A percentile compares a stretch with the other conserved stretches of the same genome.
These are phyloP conservation scores for Exophiala lecanii-corni DNA, from an alignment of 2,329 filamentous ascomycete genomes.

Conservation along the genomic window DNA sequence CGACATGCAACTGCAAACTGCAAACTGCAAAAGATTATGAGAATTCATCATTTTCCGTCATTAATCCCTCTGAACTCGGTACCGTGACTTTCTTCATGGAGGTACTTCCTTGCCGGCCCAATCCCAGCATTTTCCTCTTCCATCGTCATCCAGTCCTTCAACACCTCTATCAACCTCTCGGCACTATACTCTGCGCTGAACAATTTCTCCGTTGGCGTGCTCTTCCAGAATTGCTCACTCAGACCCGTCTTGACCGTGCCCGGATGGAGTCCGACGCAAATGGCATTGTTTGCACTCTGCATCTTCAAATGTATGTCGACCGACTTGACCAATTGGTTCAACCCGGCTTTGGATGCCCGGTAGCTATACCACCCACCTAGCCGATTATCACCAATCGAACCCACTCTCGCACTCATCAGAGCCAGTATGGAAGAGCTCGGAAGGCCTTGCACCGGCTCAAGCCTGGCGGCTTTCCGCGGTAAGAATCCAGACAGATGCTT, in stretches of 20 bases:
- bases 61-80: too few relatives aligned
- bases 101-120: slow-evolving; percentile 24
- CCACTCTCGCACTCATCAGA: slow-evolving; percentile 74
- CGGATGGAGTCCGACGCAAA: slow-evolving; percentile 69
- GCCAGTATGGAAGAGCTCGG: slow-evolving; percentile 56
- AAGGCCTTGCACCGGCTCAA: slow-evolving; percentile 28
- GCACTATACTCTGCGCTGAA: slow-evolving; percentile 64
- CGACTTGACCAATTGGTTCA: slow-evolving; percentile 66
- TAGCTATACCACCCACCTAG: slow-evolving; percentile 81
- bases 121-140: slow-evolving; percentile 33
- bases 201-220: slow-evolving; percentile 57
- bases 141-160: slow-evolving; percentile 49
- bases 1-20: too few relatives aligned
- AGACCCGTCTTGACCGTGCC: slow-evolving; percentile 75
- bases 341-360: slow-evolving; percentile 68
- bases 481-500: slow-evolving; percentile 71
- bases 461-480: slow-evolving; percentile 51
- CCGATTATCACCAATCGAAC: slow-evolving; percentile 66
- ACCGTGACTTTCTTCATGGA: slow-evolving; percentile 17
- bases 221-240: slow-evolving; percentile 67
- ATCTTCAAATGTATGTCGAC: slow-evolving; percentile 64
- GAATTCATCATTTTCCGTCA: too few relatives aligned
- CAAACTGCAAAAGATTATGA: too few relatives aligned
- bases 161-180: slow-evolving; percentile 60
- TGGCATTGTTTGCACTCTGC: slow-evolving; percentile 56